Evolutionary conservation across 2,329 filamentous ascomycete species (phyloP).

Genomic region (Sordariomycetes sp.): DNA sequence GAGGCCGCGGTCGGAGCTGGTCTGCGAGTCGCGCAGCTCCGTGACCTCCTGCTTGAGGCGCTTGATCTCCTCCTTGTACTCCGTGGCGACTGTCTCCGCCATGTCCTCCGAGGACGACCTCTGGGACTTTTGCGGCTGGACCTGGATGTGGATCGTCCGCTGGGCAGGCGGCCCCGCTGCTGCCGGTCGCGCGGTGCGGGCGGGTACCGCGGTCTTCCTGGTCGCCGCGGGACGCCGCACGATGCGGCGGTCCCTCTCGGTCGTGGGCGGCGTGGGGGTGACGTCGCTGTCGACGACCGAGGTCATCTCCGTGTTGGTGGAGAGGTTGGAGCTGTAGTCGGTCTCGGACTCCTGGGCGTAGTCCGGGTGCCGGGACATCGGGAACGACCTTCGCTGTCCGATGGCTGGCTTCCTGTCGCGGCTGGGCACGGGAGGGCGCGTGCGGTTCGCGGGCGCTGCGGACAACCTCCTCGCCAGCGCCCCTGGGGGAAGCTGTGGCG

Average conservation of each 20-base stretch:
- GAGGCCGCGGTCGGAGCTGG: constrained; percentile 1
- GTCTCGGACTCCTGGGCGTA: neutral
- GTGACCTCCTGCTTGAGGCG: neutral
- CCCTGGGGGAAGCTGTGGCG: neutral
- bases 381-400: neutral
- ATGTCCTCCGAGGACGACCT: neutral
- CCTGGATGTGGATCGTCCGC: constrained; percentile 4
- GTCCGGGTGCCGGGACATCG: neutral
- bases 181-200: neutral
- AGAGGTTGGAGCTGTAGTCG: constrained; percentile 3
- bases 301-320: constrained; percentile 2
- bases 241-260: neutral
- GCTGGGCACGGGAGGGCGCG: neutral
- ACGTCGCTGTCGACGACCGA: neutral
- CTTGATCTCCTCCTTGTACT: constrained; percentile 2
- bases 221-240: neutral
- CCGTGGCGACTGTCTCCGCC: neutral
- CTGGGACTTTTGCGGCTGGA: neutral
- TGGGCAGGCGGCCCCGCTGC: neutral
- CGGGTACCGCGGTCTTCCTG: neutral
- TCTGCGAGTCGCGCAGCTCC: neutral
- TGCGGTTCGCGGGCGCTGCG: neutral
- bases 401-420: neutral
- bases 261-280: neutral
- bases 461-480: neutral